These are phyloP conservation scores for Radiomyces spectabilis DNA, from an alignment of 192 early-diverging fungal species.

Conservation along the genomic window DNA sequence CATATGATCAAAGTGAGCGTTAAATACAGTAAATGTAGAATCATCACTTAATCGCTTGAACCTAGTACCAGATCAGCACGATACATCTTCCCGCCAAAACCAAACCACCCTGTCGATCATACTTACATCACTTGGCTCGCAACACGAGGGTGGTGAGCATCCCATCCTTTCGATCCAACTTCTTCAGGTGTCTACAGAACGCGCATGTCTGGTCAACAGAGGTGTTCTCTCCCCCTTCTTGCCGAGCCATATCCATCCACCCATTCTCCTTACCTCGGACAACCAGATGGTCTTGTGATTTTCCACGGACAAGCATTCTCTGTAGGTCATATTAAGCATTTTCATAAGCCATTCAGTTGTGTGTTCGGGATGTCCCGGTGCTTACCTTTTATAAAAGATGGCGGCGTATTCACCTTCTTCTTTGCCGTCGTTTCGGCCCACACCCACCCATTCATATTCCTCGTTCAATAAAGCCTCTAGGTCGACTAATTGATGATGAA, in stretches of 20 bases:
- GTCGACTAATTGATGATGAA: conserved; percentile 25
- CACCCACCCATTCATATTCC: conserved; percentile 28
- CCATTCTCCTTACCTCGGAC: conserved; percentile 18
- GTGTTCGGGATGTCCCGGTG: too few relatives aligned
- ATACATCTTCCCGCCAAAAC: not conserved
- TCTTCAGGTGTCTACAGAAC: conserved; percentile 20
- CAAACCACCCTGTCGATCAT: not conserved
- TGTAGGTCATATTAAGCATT: too few relatives aligned
- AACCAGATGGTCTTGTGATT: conserved; percentile 20
- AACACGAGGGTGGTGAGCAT: conserved; percentile 22
- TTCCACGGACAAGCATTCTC: too few relatives aligned
- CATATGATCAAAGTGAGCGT: conserved; percentile 27
- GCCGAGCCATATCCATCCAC: not conserved
- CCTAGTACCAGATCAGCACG: not conserved
- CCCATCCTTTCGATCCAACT: conserved; percentile 29
- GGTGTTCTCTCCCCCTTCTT: not conserved
- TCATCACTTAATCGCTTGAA: conserved; percentile 5
- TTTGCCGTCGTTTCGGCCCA: conserved; percentile 26
- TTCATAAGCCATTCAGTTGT: too few relatives aligned
- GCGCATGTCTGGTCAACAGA: not conserved
- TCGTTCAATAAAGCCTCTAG: conserved; percentile 11
- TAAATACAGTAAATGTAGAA: conserved; percentile 13
- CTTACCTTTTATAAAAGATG: conserved; percentile 33
- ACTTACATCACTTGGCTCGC: conserved; percentile 21
- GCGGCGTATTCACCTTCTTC: conserved; percentile 24